phyloP scores from a whole-genome alignment of 495 filamentous ascomycete genomes.

The Aspergillus bridgeri region DNA sequence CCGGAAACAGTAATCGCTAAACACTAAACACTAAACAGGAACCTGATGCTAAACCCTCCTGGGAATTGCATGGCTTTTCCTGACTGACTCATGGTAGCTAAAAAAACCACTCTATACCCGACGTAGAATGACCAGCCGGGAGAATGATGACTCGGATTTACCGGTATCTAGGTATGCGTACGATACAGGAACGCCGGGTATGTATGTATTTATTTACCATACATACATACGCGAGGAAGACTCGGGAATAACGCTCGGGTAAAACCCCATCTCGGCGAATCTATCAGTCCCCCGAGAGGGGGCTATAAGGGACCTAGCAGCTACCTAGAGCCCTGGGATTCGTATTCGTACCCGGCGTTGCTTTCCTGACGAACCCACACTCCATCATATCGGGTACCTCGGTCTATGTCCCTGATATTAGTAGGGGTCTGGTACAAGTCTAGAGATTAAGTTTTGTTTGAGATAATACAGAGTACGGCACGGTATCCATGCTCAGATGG shows the following conservation, averaged over 20 bases:
- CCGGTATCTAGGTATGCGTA: neutral
- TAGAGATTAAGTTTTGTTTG: neutral
- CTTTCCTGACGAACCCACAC: neutral
- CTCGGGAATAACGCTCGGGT: too few relatives aligned
- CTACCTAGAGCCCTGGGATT: neutral
- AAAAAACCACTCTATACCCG: neutral
- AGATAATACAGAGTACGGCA: too few relatives aligned
- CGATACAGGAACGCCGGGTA: neutral
- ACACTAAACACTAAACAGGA: neutral
- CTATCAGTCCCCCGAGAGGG: too few relatives aligned
- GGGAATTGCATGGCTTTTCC: neutral
- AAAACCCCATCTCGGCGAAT: too few relatives aligned
- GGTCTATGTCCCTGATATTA: neutral
- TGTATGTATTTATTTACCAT: too few relatives aligned
- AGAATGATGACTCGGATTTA: neutral
- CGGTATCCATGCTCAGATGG: too few relatives aligned
- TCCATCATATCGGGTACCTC: neutral
- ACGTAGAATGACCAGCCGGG: neutral
- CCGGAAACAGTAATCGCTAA: too few relatives aligned
- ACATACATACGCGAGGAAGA: too few relatives aligned
- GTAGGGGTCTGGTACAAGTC: neutral
- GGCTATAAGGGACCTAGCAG: too few relatives aligned
- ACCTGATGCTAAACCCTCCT: neutral
- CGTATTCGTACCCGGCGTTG: too few relatives aligned
- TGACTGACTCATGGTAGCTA: neutral